These are phyloP conservation scores for Alternaria arbusti DNA, from an alignment of 2,329 filamentous ascomycete species.

Conservation along the genomic window DNA sequence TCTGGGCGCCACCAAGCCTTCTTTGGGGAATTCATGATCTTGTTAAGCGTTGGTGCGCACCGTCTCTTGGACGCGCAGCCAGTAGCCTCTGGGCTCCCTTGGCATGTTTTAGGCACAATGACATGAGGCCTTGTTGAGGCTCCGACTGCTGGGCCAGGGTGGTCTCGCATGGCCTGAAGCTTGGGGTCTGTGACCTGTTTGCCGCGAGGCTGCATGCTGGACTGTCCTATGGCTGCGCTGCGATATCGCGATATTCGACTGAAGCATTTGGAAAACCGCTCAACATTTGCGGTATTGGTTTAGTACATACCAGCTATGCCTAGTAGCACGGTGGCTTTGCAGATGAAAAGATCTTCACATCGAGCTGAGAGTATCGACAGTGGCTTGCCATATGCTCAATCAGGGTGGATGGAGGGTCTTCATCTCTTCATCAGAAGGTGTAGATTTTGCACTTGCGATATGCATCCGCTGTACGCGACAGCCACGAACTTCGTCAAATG, in stretches of 20 bases:
- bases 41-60: slow-evolving; percentile 11
- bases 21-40: slow-evolving; percentile 1
- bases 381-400: slow-evolving; percentile 1
- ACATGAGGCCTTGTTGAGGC: slow-evolving; percentile 19
- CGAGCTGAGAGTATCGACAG: not conserved
- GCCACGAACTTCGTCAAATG: not conserved
- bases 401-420: not conserved
- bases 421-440: not conserved
- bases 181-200: slow-evolving; percentile 8
- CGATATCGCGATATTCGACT: not conserved
- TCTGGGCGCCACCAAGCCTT: slow-evolving; percentile 5
- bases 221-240: not conserved
- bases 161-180: slow-evolving; percentile 13
- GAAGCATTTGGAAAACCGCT: slow-evolving; percentile 3
- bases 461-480: not conserved
- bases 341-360: not conserved
- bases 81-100: slow-evolving; percentile 11
- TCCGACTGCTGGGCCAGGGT: slow-evolving; percentile 11
- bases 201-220: not conserved
- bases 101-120: slow-evolving; percentile 10
- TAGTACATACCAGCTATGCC: not conserved
- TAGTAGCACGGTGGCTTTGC: not conserved
- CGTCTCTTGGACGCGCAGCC: slow-evolving; percentile 8
- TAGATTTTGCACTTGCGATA: not conserved
- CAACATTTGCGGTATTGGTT: slow-evolving; percentile 5